A percentile compares a stretch with the other conserved stretches of the same genome.
These are phyloP conservation scores for Candolleomyces efflorescens DNA, from an alignment of 768 basidiomycete genomes.

Conservation along the genomic window DNA sequence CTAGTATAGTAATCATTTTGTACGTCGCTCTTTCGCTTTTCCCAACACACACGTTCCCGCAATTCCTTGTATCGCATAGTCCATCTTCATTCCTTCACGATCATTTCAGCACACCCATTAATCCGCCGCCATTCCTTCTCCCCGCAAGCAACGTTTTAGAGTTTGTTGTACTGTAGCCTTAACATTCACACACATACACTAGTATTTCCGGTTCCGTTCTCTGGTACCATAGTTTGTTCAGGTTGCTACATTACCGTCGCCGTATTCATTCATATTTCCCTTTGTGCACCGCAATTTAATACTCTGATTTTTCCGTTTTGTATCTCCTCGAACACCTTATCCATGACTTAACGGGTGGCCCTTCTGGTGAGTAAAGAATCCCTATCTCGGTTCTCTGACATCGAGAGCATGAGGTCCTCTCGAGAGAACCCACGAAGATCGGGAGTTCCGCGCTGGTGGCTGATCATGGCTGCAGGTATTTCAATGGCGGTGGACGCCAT, in stretches of 20 bases:
- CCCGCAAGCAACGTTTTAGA: not conserved
- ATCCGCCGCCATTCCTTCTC: not conserved
- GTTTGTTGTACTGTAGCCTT: not conserved
- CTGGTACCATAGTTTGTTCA: not conserved
- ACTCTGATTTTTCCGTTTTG: not conserved
- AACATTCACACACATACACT: not conserved
- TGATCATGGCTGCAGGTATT: too few relatives aligned
- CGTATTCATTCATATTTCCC: not conserved
- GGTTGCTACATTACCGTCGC: not conserved
- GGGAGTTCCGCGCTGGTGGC: too few relatives aligned
- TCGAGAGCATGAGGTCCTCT: too few relatives aligned
- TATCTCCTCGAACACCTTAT: not conserved
- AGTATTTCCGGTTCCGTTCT: conserved; percentile 1
- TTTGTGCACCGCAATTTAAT: not conserved
- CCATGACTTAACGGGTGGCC: too few relatives aligned
- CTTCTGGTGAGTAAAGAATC: too few relatives aligned
- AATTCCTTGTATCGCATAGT: too few relatives aligned
- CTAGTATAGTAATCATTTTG: not conserved
- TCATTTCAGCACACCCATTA: not conserved
- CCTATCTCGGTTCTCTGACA: too few relatives aligned
- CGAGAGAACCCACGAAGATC: too few relatives aligned
- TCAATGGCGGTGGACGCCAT: too few relatives aligned
- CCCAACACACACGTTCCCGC: not conserved
- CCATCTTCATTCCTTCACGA: not conserved
- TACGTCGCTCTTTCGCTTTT: not conserved